Evolutionary conservation across 1,139 yeast species (phyloP).

Genomic region (Saccharomycopsis crataegensis): DNA sequence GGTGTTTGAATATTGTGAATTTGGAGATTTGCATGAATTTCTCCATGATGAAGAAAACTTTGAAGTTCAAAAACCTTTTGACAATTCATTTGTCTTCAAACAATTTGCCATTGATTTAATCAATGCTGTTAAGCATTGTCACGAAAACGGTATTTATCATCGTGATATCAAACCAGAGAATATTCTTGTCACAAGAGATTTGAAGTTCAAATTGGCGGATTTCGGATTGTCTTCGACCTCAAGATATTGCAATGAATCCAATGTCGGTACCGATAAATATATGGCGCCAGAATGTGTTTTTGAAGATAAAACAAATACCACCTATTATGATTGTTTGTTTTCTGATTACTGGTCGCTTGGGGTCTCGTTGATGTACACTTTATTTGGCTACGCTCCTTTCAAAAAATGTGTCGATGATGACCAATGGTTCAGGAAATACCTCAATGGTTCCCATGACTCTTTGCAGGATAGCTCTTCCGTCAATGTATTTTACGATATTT

Average conservation of each 20-base stretch:
- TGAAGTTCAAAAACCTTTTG: conserved; percentile 32
- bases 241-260: conserved; percentile 57
- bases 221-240: conserved; percentile 80
- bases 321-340: conserved; percentile 59
- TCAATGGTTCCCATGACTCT: background rate
- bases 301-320: conserved; percentile 27
- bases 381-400: conserved; percentile 86
- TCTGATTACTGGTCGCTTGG: conserved; percentile 93
- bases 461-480: background rate
- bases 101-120: conserved; percentile 63
- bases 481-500: conserved; percentile 10
- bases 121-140: conserved; percentile 67
- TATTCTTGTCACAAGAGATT: conserved; percentile 55
- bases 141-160: conserved; percentile 65
- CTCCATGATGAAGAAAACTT: conserved; percentile 55
- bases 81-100: conserved; percentile 23
- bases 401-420: conserved; percentile 19
- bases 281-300: conserved; percentile 87
- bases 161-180: conserved; percentile 87
- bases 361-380: conserved; percentile 66
- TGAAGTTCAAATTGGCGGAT: conserved; percentile 74
- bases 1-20: conserved; percentile 74
- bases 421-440: conserved; percentile 1
- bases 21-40: conserved; percentile 89
- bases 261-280: conserved; percentile 87